phyloP scores from a whole-genome alignment of 306 rosid genomes.

The Quercus ilex region DNA sequence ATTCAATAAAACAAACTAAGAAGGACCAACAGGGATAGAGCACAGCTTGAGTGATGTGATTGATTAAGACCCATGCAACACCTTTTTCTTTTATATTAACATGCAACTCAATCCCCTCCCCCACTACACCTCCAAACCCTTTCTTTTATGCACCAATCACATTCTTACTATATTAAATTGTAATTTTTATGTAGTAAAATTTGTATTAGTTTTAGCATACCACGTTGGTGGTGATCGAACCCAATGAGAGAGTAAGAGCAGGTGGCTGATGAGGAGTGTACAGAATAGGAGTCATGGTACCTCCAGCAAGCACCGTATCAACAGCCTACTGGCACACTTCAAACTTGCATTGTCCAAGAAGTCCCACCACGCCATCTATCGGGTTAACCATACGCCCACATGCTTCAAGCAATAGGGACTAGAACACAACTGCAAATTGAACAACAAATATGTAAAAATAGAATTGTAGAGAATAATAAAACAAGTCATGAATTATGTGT shows the following conservation, averaged over 20 bases:
- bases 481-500: no score
- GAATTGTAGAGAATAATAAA: background rate
- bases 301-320: constrained; percentile 48
- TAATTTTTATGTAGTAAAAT: no score
- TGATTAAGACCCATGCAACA: no score
- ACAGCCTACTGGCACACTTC: constrained; percentile 57
- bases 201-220: no score
- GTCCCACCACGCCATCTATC: constrained; percentile 64
- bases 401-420: constrained; percentile 64
- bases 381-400: constrained; percentile 73
- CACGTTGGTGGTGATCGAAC: background rate
- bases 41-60: no score
- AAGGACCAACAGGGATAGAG: no score
- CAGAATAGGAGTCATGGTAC: constrained; percentile 29
- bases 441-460: background rate
- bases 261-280: background rate
- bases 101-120: no score
- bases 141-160: no score
- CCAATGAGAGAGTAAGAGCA: background rate
- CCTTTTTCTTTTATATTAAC: no score
- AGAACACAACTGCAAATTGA: constrained; percentile 45
- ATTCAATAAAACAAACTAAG: no score
- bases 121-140: no score
- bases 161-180: no score
- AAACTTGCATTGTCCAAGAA: constrained; percentile 54